These are phyloP conservation scores for Melastoma candidum DNA, from an alignment of 441 rosid genomes.

Conservation along the genomic window DNA sequence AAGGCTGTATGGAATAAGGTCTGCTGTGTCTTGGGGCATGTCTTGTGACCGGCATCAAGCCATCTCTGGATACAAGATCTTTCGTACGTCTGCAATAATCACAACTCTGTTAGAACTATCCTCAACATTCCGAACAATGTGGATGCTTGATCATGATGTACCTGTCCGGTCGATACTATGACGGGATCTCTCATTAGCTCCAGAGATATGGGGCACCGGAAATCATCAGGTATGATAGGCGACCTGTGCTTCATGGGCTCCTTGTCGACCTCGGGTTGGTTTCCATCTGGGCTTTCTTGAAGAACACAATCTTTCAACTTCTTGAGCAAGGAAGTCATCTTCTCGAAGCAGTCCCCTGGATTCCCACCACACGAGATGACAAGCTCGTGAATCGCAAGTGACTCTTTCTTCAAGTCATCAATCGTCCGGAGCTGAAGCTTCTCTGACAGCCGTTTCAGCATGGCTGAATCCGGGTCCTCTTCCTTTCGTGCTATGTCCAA, in stretches of 20 bases:
- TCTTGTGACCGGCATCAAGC: constrained; percentile 93
- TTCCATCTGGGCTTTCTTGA: constrained; percentile 42
- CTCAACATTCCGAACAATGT: constrained; percentile 3
- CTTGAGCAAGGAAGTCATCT: constrained; percentile 57
- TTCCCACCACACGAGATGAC: constrained; percentile 51
- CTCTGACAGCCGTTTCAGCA: constrained; percentile 63
- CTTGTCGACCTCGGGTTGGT: constrained; percentile 34
- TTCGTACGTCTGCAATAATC: constrained; percentile 75
- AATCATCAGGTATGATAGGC: constrained; percentile 94
- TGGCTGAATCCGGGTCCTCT: constrained; percentile 46
- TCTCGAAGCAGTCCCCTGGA: constrained; percentile 51
- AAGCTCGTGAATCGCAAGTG: constrained; percentile 64
- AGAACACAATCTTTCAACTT: constrained; percentile 53
- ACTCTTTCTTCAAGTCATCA: constrained; percentile 68
- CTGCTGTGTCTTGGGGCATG: constrained; percentile 96
- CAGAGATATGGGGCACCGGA: constrained; percentile 94
- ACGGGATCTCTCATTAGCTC: constrained; percentile 99
- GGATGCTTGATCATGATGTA: constrained; percentile 11
- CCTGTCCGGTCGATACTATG: constrained; percentile 99
- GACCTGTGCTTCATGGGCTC: constrained; percentile 55
- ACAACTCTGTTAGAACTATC: constrained; percentile 8
- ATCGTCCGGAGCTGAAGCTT: constrained; percentile 68
- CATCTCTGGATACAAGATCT: constrained; percentile 89
- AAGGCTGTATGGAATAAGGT: constrained; percentile 70
- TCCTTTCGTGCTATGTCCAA: constrained; percentile 42